Base-by-base conservation (phyloP, 768 basidiomycete genomes). In the Mycena vitilis region DNA sequence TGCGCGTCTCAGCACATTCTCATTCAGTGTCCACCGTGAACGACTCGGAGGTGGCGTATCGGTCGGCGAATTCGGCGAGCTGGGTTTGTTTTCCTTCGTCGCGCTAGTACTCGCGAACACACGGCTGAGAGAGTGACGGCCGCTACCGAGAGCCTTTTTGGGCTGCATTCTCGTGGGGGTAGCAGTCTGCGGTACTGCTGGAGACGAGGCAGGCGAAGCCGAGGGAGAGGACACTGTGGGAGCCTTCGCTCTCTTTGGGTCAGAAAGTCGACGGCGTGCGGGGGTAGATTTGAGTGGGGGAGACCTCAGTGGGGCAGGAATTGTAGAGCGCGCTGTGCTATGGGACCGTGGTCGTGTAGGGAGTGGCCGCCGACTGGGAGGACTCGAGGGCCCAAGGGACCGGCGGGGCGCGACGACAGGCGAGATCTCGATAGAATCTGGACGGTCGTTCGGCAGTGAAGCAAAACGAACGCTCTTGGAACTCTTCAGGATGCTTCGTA, bases 391-490 rank as follows among this genome's bases (percentile, higher is more conserved):
- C 40, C 40, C 40, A 9, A 69, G 68, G 38, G 68, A 69, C 37
- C 63, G 68, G 20, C 69, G 64, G 7, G 60, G 65, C 2, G 42
- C 60, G 23, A 44, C 38, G 11, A 23, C 15, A n/a, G 51, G 40
- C 30, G 44, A 37, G 34, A 47, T 20, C 30, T 15, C 63, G 37
- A 57, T 25, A 51, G 68, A 65, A 34, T 23, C 45, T 34, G 68
- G 59, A 42, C 63, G 63, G 25, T 69, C 68, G 37, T 70, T 72
- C 15, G 80, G 80, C 48, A 80, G 71, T 51, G 78, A 78, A 16
- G 81, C 81, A 70, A 86, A 86, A 51, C 84, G 81, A 62, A 86
- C 84, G 48, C 78, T 84, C 66, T 82, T 85, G 74, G 73, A 77
- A 62, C 75, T 77, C 65, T 82, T 83, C 42, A 83, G 74, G 40